Conservation (phyloP, 1,139 yeast genomes). For the Kurtzmaniella quercitrusa region DNA sequence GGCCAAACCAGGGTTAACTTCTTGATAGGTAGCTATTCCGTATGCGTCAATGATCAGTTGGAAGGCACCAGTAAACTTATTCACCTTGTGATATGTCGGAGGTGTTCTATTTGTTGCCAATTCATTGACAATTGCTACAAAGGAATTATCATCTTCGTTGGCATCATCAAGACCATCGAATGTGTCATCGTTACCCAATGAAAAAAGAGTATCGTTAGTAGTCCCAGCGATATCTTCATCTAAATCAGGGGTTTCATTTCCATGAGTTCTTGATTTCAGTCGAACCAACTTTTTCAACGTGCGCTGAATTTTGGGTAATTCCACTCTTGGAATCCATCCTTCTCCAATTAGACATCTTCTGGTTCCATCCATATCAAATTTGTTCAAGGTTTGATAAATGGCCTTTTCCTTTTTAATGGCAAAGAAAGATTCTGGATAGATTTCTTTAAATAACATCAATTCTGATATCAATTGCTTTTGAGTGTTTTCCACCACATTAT, state of each 20-base stretch:
- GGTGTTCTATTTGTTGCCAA: conserved; percentile 80
- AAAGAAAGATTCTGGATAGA: conserved; percentile 30
- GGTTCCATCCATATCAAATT: conserved; percentile 78
- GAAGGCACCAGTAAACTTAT: conserved; percentile 88
- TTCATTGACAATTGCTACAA: conserved; percentile 66
- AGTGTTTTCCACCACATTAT: conserved; percentile 65
- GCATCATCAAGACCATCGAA: conserved; percentile 19
- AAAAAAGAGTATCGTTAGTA: not conserved
- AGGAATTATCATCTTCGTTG: conserved; percentile 23
- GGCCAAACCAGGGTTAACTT: conserved; percentile 93
- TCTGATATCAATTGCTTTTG: conserved; percentile 68
- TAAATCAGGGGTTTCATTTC: not conserved
- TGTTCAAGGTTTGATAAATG: conserved; percentile 70
- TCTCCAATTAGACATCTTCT: conserved; percentile 92
- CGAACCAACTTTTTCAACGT: conserved; percentile 24
- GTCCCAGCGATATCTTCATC: not conserved
- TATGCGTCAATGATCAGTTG: conserved; percentile 93
- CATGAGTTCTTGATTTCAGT: conserved; percentile 16
- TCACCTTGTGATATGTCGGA: conserved; percentile 89
- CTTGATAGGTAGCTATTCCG: conserved; percentile 91
- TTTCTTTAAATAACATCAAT: conserved; percentile 62
- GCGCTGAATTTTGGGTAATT: conserved; percentile 21
- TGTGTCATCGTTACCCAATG: conserved; percentile 34
- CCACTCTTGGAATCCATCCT: conserved; percentile 79
- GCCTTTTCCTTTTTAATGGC: conserved; percentile 67